Percentiles rank a stretch among this genome's conserved stretches.
Evolutionary conservation across 2,329 filamentous ascomycete genomes (phyloP).

Genomic region (Diaporthe citri): DNA sequence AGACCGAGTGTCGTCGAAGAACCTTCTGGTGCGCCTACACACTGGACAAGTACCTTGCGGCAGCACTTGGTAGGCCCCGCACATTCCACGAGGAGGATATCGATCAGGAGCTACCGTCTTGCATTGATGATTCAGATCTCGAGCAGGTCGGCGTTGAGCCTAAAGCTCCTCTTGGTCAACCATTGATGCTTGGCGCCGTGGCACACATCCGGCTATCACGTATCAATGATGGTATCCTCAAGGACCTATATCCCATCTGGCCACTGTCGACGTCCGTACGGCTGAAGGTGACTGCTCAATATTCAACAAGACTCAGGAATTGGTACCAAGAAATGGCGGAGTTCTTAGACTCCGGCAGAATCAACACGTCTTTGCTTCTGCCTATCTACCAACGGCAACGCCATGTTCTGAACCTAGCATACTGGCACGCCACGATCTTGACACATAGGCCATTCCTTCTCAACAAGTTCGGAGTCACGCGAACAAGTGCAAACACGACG

Average conservation of each 20-base stretch:
- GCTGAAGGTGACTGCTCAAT: constrained; percentile 46
- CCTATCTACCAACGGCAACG: constrained; percentile 57
- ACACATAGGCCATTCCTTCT: constrained; percentile 54
- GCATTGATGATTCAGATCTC: constrained; percentile 67
- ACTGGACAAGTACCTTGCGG: constrained; percentile 74
- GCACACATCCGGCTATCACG: constrained; percentile 53
- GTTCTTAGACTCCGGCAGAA: constrained; percentile 55
- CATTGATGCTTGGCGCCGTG: constrained; percentile 52
- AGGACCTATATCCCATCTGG: constrained; percentile 52
- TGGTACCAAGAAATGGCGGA: constrained; percentile 52
- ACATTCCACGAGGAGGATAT: constrained; percentile 75
- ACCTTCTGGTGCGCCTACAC: constrained; percentile 76
- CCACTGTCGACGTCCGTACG: constrained; percentile 48
- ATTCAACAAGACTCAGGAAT: constrained; percentile 48
- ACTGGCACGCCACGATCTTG: constrained; percentile 57
- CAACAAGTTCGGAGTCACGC: constrained; percentile 48
- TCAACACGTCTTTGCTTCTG: constrained; percentile 50
- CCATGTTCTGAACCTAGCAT: constrained; percentile 56
- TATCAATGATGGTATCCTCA: constrained; percentile 52
- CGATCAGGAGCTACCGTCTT: constrained; percentile 69
- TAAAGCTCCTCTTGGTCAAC: constrained; percentile 39
- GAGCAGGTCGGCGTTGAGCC: constrained; percentile 3
- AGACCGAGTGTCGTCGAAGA: constrained; percentile 54
- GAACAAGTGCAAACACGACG: not conserved
- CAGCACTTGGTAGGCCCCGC: constrained; percentile 70